Evolutionary conservation across 768 basidiomycete genomes (phyloP).

Genomic region (Boletus sp.): DNA sequence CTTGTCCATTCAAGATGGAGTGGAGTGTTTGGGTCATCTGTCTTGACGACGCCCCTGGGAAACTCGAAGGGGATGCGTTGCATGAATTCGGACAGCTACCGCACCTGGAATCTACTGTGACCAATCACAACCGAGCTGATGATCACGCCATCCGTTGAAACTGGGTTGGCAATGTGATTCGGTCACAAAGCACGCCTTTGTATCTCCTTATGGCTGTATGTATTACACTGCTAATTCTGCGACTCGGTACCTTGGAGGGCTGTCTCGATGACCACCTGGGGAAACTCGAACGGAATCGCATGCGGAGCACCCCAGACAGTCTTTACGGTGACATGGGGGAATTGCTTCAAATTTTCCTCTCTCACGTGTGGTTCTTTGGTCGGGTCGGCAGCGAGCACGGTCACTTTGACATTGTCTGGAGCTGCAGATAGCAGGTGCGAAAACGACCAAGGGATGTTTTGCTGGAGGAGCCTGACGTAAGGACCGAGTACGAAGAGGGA

Average conservation of each 20-base stretch:
- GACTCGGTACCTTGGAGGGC: neutral
- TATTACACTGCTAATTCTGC: too few species aligned
- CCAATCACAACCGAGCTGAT: too few species aligned
- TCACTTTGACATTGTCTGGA: conserved; percentile 10
- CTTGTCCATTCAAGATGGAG: too few species aligned
- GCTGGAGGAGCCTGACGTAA: conserved; percentile 3
- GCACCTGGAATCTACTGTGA: too few species aligned
- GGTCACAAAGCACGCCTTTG: too few species aligned
- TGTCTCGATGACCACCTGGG: conserved; percentile 14
- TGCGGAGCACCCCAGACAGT: conserved; percentile 14
- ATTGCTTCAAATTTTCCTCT: conserved; percentile 3
- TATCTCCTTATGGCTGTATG: too few species aligned
- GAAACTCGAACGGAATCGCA: conserved; percentile 11
- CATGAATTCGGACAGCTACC: too few species aligned
- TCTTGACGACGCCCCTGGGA: too few species aligned
- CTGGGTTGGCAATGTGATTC: too few species aligned
- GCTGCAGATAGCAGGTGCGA: neutral
- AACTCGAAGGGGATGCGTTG: too few species aligned
- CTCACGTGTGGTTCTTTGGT: neutral
- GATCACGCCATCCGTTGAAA: too few species aligned
- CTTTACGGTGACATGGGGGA: conserved; percentile 2
- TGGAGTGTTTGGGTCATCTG: too few species aligned
- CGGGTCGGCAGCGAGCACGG: conserved; percentile 15
- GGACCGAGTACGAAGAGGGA: neutral
- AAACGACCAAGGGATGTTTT: conserved; percentile 25